A percentile compares a stretch with the other conserved stretches of the same genome.
Conservation (phyloP, 2,329 filamentous ascomycete species). For the Passalora sequoiae region DNA sequence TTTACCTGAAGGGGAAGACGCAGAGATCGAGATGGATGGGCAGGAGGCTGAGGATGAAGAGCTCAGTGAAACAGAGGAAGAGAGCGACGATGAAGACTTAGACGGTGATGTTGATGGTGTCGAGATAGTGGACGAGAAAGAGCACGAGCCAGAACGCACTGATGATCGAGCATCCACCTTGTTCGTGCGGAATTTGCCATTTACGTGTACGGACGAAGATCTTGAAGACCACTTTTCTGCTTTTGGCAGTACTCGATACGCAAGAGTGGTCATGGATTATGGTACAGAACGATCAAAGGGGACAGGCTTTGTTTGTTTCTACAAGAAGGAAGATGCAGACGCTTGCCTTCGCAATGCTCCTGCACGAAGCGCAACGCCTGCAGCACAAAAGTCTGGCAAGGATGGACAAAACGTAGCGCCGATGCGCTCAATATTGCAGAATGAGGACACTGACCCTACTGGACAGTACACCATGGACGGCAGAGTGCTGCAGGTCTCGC, state of each 20-base stretch:
- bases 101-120: constrained; percentile 42
- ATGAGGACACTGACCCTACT: constrained; percentile 73
- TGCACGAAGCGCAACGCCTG: constrained; percentile 40
- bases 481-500: constrained; percentile 75
- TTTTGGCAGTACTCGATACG: constrained; percentile 86
- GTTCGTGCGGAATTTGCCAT: constrained; percentile 92
- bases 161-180: constrained; percentile 68
- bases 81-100: constrained; percentile 41
- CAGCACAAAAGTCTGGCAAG: constrained; percentile 21
- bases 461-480: constrained; percentile 89
- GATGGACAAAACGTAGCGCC: constrained; percentile 33
- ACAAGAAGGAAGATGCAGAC: constrained; percentile 67
- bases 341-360: constrained; percentile 73
- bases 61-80: constrained; percentile 37
- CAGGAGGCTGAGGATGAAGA: constrained; percentile 41
- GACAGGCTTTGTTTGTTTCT: constrained; percentile 93
- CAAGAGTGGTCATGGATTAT: constrained; percentile 81
- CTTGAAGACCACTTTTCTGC: constrained; percentile 80
- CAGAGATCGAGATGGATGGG: constrained; percentile 38
- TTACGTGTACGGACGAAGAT: constrained; percentile 74
- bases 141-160: constrained; percentile 41
- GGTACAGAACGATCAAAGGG: constrained; percentile 81
- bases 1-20: constrained; percentile 27
- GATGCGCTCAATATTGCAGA: constrained; percentile 79
- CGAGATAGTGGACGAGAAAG: constrained; percentile 39